A percentile compares a stretch with the other conserved stretches of the same genome.
These are phyloP conservation scores for Mortierella sp. DNA, from an alignment of 371 early-diverging fungal genomes.

Conservation along the genomic window DNA sequence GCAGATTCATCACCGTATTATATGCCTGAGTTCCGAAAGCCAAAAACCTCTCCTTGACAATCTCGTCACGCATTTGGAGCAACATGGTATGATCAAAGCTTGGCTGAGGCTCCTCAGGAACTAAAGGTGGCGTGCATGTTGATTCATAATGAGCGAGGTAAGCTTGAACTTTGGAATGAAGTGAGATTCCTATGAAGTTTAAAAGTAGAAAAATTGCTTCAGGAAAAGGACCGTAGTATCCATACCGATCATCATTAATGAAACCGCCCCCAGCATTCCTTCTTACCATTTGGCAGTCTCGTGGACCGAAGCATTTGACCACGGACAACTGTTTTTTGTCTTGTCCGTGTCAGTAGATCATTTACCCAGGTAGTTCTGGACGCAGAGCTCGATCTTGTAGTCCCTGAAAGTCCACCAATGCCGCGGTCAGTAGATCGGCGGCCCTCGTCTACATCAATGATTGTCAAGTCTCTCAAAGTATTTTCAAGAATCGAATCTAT, in stretches of 20 bases:
- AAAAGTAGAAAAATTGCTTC: not conserved
- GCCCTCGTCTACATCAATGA: no score
- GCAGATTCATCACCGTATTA: slow-evolving; percentile 31
- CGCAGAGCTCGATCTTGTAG: no score
- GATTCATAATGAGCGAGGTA: slow-evolving; percentile 15
- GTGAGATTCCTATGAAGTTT: slow-evolving; percentile 14
- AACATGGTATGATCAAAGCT: not conserved
- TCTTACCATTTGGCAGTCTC: not conserved
- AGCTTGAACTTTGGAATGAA: slow-evolving; percentile 19
- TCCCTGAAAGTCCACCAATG: no score
- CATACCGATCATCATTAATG: not conserved
- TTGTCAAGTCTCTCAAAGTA: no score
- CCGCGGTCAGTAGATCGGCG: no score
- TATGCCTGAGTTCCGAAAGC: slow-evolving; percentile 16
- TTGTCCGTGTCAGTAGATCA: no score
- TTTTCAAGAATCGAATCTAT: no score
- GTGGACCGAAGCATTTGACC: not conserved
- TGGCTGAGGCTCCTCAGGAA: not conserved
- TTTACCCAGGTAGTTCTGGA: no score
- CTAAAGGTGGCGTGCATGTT: not conserved
- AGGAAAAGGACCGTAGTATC: not conserved
- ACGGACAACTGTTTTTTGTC: no score
- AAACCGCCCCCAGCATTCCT: not conserved
- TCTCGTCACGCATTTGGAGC: not conserved
- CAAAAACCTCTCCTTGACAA: slow-evolving; percentile 10